Percentiles rank a stretch among this genome's conserved stretches.
Evolutionary conservation across 2,329 filamentous ascomycete species (phyloP).

Genomic region (Trichoderma sp.): DNA sequence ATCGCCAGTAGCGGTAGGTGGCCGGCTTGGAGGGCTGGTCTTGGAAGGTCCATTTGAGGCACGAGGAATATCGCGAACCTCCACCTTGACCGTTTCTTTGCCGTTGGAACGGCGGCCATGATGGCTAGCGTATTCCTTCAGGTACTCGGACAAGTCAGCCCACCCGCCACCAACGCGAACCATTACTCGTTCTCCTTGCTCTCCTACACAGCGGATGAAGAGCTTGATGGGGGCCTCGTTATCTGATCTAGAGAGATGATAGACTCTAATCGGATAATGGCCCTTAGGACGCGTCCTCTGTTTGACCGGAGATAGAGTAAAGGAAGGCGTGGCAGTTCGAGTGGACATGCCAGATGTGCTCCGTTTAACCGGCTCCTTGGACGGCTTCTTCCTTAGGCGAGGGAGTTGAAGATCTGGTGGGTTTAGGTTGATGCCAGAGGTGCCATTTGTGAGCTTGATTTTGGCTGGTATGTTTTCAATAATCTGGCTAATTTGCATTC

Average conservation of each 20-base stretch:
- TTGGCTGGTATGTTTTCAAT: conserved; percentile 73
- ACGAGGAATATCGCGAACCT: conserved; percentile 52
- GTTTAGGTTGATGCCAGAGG: conserved; percentile 50
- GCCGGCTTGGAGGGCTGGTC: conserved; percentile 43
- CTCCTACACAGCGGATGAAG: conserved; percentile 88
- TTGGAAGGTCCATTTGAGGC: conserved; percentile 32
- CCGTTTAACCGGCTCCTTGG: conserved; percentile 44
- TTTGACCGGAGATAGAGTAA: conserved; percentile 66
- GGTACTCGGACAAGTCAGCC: conserved; percentile 92
- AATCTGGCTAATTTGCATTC: conserved; percentile 76
- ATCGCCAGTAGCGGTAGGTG: conserved; percentile 40
- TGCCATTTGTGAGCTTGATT: conserved; percentile 67
- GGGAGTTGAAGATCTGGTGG: conserved; percentile 56
- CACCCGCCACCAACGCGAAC: conserved; percentile 97
- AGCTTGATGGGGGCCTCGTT: conserved; percentile 89
- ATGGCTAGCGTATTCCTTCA: conserved; percentile 89
- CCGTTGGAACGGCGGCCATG: conserved; percentile 69
- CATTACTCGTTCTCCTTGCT: conserved; percentile 90
- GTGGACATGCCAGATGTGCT: conserved; percentile 53
- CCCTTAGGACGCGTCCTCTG: conserved; percentile 48
- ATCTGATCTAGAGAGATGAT: conserved; percentile 81
- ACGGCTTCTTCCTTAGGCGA: conserved; percentile 42
- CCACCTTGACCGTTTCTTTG: conserved; percentile 50
- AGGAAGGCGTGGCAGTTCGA: conserved; percentile 61
- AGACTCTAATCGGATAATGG: conserved; percentile 80